Conservation (phyloP, 2,329 filamentous ascomycete genomes). For the Xylariaceae sp. region DNA sequence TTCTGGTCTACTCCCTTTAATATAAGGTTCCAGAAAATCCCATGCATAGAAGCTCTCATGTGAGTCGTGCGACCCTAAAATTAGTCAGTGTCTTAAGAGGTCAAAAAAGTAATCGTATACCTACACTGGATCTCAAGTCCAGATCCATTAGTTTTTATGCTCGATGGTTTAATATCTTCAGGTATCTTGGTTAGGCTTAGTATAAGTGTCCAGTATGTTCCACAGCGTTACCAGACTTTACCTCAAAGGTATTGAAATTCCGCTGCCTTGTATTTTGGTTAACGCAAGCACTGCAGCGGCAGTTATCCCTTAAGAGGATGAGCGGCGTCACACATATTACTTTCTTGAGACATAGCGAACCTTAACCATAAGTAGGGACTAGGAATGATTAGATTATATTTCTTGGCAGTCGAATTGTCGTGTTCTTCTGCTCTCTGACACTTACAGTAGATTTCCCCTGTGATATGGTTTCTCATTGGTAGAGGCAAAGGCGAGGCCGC, state of each 20-base stretch:
- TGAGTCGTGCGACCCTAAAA: constrained; percentile 62
- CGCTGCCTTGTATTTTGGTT: constrained; percentile 75
- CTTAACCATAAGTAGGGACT: constrained; percentile 51
- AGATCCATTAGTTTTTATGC: constrained; percentile 43
- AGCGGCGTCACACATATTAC: constrained; percentile 17
- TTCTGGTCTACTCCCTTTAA: constrained; percentile 42
- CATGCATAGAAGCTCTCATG: constrained; percentile 74
- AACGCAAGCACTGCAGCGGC: constrained; percentile 70
- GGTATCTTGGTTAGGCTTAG: constrained; percentile 52
- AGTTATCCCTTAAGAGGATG: constrained; percentile 66
- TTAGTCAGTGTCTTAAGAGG: constrained; percentile 20
- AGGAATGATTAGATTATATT: background rate
- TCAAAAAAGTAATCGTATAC: background rate
- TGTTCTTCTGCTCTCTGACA: background rate
- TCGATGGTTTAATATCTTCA: constrained; percentile 46
- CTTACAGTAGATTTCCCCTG: constrained; percentile 22
- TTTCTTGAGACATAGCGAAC: constrained; percentile 33
- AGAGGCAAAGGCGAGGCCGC: constrained; percentile 7
- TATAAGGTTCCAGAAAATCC: constrained; percentile 64
- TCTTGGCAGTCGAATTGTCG: background rate
- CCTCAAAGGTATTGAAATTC: constrained; percentile 70
- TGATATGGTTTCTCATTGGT: constrained; percentile 7
- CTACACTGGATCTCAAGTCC: constrained; percentile 59
- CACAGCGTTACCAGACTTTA: constrained; percentile 39
- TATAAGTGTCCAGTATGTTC: constrained; percentile 1